Conservation (phyloP, 2,329 filamentous ascomycete genomes). For the Fusarium kyushuense region DNA sequence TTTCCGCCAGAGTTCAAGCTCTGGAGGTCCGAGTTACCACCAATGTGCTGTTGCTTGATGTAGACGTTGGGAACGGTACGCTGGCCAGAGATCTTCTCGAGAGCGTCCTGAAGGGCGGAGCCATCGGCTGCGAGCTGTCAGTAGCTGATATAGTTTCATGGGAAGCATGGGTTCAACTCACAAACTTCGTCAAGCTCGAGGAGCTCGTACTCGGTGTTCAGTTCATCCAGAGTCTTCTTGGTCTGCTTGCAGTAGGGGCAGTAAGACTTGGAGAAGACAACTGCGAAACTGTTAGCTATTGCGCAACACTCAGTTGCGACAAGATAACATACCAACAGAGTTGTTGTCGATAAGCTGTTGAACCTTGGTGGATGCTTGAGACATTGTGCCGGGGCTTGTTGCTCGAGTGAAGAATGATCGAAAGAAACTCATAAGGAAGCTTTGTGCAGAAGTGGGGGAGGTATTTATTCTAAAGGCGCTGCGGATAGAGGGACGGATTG, state of each 20-base stretch:
- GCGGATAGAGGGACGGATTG: slow-evolving; percentile 18
- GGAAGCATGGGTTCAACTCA: slow-evolving; percentile 60
- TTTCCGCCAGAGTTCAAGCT: slow-evolving; percentile 62
- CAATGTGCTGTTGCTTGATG: slow-evolving; percentile 91
- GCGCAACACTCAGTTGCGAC: neutral
- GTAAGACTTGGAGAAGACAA: slow-evolving; percentile 97
- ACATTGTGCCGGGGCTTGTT: slow-evolving; percentile 76
- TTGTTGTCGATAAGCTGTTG: slow-evolving; percentile 91
- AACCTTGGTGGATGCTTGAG: slow-evolving; percentile 84
- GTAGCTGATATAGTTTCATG: neutral
- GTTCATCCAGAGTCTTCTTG: slow-evolving; percentile 78
- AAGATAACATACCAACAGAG: slow-evolving; percentile 73
- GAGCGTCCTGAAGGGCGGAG: slow-evolving; percentile 82
- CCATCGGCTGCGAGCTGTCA: slow-evolving; percentile 76
- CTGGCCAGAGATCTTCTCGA: slow-evolving; percentile 84
- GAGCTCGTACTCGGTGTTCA: slow-evolving; percentile 78
- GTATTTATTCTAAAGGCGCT: slow-evolving; percentile 36
- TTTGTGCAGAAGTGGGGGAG: slow-evolving; percentile 25
- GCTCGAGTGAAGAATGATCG: slow-evolving; percentile 76
- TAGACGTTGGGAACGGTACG: slow-evolving; percentile 95
- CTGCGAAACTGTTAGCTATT: slow-evolving; percentile 55
- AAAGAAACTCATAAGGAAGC: slow-evolving; percentile 71
- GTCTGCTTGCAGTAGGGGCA: slow-evolving; percentile 91
- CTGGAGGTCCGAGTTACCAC: slow-evolving; percentile 91
- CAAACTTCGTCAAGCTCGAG: slow-evolving; percentile 89